These are phyloP conservation scores for Geotrichum bryndzae DNA, from an alignment of 1,139 yeast species.

Conservation along the genomic window DNA sequence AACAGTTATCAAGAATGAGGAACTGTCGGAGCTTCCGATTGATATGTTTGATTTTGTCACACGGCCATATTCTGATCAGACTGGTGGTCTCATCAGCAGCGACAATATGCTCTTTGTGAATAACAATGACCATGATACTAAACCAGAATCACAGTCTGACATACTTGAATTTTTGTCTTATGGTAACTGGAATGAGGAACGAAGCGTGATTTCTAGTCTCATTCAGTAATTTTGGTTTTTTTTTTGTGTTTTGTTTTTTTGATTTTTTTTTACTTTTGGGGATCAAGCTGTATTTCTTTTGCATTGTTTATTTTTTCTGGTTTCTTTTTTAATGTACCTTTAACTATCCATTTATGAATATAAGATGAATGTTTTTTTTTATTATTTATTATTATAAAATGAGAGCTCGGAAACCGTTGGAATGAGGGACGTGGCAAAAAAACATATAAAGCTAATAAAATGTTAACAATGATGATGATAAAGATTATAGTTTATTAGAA, in stretches of 20 bases:
- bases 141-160: background rate
- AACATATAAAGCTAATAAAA: no score
- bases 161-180: background rate
- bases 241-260: no score
- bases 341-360: background rate
- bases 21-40: background rate
- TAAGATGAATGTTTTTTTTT: background rate
- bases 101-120: constrained; percentile 9
- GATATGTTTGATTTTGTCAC: constrained; percentile 16
- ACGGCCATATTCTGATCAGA: constrained; percentile 3
- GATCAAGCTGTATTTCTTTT: no score
- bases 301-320: background rate
- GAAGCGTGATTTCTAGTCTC: background rate
- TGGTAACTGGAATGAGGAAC: background rate
- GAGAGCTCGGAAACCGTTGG: no score
- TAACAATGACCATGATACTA: background rate
- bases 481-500: no score
- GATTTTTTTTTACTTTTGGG: background rate
- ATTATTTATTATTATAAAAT: no score
- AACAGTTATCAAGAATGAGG: background rate
- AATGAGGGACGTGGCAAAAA: no score
- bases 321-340: background rate
- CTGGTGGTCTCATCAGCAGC: constrained; percentile 6
- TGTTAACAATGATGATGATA: no score
- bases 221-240: background rate